These are phyloP conservation scores for Hypoxylon fragiforme DNA, from an alignment of 495 filamentous ascomycete genomes.

Conservation along the genomic window DNA sequence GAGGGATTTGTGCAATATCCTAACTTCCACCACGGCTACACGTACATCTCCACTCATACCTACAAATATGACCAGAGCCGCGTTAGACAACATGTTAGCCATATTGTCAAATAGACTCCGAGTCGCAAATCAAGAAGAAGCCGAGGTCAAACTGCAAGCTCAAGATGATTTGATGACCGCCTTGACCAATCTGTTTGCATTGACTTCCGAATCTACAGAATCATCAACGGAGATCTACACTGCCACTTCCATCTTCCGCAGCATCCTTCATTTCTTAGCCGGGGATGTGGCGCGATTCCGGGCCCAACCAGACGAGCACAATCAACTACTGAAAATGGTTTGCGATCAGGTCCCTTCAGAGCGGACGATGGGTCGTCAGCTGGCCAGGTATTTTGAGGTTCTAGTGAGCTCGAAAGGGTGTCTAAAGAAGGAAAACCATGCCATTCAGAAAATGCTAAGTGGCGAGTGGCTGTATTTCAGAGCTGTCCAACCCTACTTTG, in stretches of 20 bases:
- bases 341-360: slow-evolving; percentile 16
- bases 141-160: slow-evolving; percentile 3
- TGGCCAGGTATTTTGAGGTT: slow-evolving; percentile 39
- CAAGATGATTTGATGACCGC: slow-evolving; percentile 4
- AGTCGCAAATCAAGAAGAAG: slow-evolving; percentile 2
- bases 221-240: too few relatives aligned
- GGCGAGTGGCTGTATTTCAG: slow-evolving; percentile 32
- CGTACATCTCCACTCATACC: background rate
- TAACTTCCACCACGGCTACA: too few relatives aligned
- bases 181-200: background rate
- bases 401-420: slow-evolving; percentile 41
- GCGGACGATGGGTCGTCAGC: slow-evolving; percentile 29
- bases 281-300: slow-evolving; percentile 32
- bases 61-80: slow-evolving; percentile 23
- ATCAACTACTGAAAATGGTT: slow-evolving; percentile 24
- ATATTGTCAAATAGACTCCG: slow-evolving; percentile 36
- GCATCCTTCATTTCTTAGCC: slow-evolving; percentile 34
- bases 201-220: background rate
- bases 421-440: slow-evolving; percentile 40
- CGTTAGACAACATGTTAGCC: slow-evolving; percentile 25
- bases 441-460: slow-evolving; percentile 24
- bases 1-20: slow-evolving; percentile 9
- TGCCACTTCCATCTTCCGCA: slow-evolving; percentile 20
- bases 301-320: slow-evolving; percentile 6
- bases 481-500: slow-evolving; percentile 25